Evolutionary conservation across 495 filamentous ascomycete genomes (phyloP).

Genomic region (Neurospora sp.): DNA sequence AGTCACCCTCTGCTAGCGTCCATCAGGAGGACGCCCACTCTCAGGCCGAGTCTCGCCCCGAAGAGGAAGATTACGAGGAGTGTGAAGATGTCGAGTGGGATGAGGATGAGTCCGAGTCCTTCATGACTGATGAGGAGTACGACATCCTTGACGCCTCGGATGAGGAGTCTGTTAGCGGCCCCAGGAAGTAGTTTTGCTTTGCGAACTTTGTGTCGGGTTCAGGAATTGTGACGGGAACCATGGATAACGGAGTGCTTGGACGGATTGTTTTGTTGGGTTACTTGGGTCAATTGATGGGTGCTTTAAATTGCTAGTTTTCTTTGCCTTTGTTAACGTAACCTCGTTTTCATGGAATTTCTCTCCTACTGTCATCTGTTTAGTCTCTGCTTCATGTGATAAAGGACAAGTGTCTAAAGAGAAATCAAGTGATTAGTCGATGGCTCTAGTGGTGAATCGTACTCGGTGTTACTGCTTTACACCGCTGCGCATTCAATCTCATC

Average conservation of each 20-base stretch:
- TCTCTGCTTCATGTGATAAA: not conserved
- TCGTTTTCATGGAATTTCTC: not conserved
- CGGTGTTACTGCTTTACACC: not conserved
- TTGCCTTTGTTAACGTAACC: not conserved
- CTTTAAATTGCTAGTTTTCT: not conserved
- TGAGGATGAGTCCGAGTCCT: slow-evolving; percentile 54
- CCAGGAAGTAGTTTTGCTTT: not conserved
- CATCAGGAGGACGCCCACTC: slow-evolving; percentile 44
- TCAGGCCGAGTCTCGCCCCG: slow-evolving; percentile 16
- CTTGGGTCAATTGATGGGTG: not conserved
- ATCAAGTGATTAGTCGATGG: not conserved
- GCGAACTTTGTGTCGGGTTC: not conserved
- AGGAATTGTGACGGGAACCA: slow-evolving; percentile 12
- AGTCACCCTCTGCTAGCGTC: slow-evolving; percentile 74
- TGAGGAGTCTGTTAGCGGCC: slow-evolving; percentile 55
- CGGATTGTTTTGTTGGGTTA: not conserved
- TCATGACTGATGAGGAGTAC: slow-evolving; percentile 95
- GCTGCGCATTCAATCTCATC: not conserved
- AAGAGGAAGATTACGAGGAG: slow-evolving; percentile 56
- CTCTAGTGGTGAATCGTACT: not conserved
- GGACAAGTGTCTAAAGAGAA: not conserved
- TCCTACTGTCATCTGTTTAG: not conserved
- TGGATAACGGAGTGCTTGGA: not conserved
- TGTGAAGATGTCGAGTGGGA: slow-evolving; percentile 48
- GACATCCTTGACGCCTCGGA: slow-evolving; percentile 94